phyloP scores from a whole-genome alignment of 495 filamentous ascomycete species.

The Neurospora discreta region DNA sequence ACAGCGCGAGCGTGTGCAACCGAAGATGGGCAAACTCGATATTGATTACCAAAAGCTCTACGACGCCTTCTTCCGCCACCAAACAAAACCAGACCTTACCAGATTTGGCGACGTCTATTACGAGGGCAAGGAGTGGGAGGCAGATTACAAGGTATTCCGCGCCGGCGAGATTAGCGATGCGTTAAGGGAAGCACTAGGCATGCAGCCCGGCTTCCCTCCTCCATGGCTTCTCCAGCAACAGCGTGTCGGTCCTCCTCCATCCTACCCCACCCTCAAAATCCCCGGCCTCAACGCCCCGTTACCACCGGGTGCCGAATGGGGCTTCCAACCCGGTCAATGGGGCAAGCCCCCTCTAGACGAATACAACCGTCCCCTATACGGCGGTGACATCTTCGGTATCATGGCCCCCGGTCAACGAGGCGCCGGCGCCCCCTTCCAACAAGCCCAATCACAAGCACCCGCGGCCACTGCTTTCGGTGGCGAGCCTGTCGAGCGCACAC shows the following conservation, averaged over 20 bases:
- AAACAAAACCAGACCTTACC: constrained; percentile 89
- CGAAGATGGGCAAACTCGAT: constrained; percentile 94
- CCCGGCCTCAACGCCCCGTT: constrained; percentile 92
- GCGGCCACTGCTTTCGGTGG: constrained; percentile 42
- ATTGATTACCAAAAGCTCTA: constrained; percentile 98
- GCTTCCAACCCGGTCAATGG: constrained; percentile 89
- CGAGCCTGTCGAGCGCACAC: constrained; percentile 75
- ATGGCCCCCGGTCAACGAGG: constrained; percentile 41
- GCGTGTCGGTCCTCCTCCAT: constrained; percentile 82
- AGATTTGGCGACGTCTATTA: constrained; percentile 97
- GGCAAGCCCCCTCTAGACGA: constrained; percentile 94
- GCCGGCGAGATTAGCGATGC: constrained; percentile 86
- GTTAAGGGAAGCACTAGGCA: constrained; percentile 85
- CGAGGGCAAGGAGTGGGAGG: constrained; percentile 97
- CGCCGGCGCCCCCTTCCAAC: constrained; percentile 25
- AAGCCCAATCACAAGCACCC: constrained; percentile 8
- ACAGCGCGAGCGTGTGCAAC: constrained; percentile 85
- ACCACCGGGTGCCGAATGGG: constrained; percentile 89
- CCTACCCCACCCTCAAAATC: constrained; percentile 85
- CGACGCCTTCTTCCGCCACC: constrained; percentile 94
- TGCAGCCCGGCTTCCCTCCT: constrained; percentile 85
- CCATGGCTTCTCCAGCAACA: constrained; percentile 98
- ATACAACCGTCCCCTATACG: constrained; percentile 78
- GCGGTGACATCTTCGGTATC: constrained; percentile 88
- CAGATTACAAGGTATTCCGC: constrained; percentile 78